Base-by-base conservation (phyloP, 1,139 yeast genomes). In the Trichomonascaceae sp. region DNA sequence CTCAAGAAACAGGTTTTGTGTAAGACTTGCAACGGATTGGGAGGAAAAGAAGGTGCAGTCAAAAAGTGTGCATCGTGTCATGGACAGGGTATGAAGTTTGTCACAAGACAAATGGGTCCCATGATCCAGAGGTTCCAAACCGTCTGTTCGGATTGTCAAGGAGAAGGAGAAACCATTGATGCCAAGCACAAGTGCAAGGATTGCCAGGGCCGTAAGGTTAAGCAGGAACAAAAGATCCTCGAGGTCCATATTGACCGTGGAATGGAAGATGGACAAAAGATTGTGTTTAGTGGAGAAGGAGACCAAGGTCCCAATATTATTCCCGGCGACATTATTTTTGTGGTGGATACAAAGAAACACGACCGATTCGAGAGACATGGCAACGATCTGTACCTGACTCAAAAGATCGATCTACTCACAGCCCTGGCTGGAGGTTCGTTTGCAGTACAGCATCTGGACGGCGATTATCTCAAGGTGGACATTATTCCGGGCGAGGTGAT, bases 51-150 rank as follows among this genome's bases (percentile, higher is more conserved):
- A 47, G 93, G 93, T 41, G 70, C 84, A 41, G 93, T 87, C 47
- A 80, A 79, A 67, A 75, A 76, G 52, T 89, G 99, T 76, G 48
- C 76, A 37, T 61, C 75, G 31, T 89, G 99, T 76, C 62, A 65
- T 48, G 99, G 99, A 62, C 71, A 72, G 52, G 99, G 99, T 72
- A 67, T 79, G 61, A 82, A 76, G 62, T 79, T 89, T 49, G 79
- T 87, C 49, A 84, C 96, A 38, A 81, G 95, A 67, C 97, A 89
- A 63, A 87, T 89, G 96, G 99, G 99, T 48, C 96, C 95, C 45
- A 85, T 89, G 92, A 79, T 89, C 53, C 99, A 89, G 67, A 77
- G 96, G 69, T 81, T 81, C 74, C 98, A 89, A 66, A 77, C 93
- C 28, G 77, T 76, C 38, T 89, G 99, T 78, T 92, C 82, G 47